Percentiles rank a stretch among this genome's conserved stretches.
Evolutionary conservation across 116 monocot genomes (phyloP).

Genomic region (Papilionanthe hybrid): DNA sequence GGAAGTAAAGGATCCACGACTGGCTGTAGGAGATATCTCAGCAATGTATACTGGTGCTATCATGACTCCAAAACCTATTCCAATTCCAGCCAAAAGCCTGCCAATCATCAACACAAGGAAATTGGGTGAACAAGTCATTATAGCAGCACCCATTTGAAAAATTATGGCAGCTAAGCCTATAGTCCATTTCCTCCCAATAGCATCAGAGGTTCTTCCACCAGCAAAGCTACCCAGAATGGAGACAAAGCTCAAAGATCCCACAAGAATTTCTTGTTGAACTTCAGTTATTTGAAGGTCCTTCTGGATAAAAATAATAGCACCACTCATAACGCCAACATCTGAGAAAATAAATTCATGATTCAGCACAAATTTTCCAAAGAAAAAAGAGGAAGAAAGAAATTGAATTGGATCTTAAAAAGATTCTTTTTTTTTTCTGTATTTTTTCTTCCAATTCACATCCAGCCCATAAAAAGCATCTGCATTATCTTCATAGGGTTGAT

Average conservation of each 20-base stretch:
- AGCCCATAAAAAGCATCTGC: no score
- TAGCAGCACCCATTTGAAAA: constrained; percentile 70
- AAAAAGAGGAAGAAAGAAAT: not conserved
- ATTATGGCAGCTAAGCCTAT: constrained; percentile 75
- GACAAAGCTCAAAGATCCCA: constrained; percentile 78
- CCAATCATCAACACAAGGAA: constrained; percentile 74
- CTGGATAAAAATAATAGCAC: constrained; percentile 85
- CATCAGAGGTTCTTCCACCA: constrained; percentile 76
- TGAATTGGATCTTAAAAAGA: not conserved
- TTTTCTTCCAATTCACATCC: not conserved
- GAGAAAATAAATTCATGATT: constrained; percentile 14
- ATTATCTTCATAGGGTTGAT: no score
- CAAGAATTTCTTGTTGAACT: constrained; percentile 82
- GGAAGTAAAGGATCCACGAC: constrained; percentile 78
- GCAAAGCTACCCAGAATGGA: constrained; percentile 79
- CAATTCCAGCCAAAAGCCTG: constrained; percentile 76
- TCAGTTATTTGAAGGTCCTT: constrained; percentile 78
- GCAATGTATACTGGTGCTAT: constrained; percentile 92
- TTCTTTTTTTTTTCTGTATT: not conserved
- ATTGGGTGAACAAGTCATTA: constrained; percentile 81
- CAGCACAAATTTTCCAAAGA: not conserved
- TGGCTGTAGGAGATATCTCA: constrained; percentile 77
- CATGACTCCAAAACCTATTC: constrained; percentile 93
- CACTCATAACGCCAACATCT: constrained; percentile 99
- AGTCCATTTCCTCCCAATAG: constrained; percentile 90